Conservation (phyloP, 306 rosid species). For the Sechiopsis laciniata region DNA sequence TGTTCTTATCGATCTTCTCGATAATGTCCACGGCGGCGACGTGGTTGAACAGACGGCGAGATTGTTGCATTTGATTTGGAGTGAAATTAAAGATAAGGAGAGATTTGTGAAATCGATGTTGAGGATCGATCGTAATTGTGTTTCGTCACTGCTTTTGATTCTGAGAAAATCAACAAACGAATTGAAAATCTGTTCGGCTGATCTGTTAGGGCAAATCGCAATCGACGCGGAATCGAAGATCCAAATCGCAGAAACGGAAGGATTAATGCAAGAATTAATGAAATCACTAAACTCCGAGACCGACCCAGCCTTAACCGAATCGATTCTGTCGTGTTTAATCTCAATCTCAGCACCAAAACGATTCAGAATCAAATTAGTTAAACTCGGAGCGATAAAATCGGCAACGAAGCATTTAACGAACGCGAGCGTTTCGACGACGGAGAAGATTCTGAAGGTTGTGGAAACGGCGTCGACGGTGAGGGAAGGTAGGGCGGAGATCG, state of each 20-base stretch:
- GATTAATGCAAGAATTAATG: conserved; percentile 42
- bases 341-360: conserved; percentile 50
- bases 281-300: conserved; percentile 39
- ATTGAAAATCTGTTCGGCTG: conserved; percentile 44
- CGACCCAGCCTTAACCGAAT: conserved; percentile 45
- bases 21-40: conserved; percentile 41
- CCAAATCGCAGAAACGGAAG: conserved; percentile 54
- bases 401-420: conserved; percentile 39
- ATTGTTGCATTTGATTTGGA: conserved; percentile 38
- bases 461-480: conserved; percentile 68
- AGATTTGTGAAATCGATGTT: conserved; percentile 31
- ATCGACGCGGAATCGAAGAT: conserved; percentile 54
- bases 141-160: conserved; percentile 46
- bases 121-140: conserved; percentile 31
- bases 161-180: conserved; percentile 45
- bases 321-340: conserved; percentile 46
- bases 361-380: conserved; percentile 40
- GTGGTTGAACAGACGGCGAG: conserved; percentile 41
- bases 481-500: conserved; percentile 65
- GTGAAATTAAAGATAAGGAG: conserved; percentile 37
- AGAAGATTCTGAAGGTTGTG: conserved; percentile 55
- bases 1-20: conserved; percentile 44
- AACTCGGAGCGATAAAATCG: conserved; percentile 45
- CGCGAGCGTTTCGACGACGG: conserved; percentile 37
- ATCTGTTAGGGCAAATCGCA: conserved; percentile 45